Evolutionary conservation across 75 land plant genomes (phyloP).

Genomic region (Cunninghamia lanceolata): DNA sequence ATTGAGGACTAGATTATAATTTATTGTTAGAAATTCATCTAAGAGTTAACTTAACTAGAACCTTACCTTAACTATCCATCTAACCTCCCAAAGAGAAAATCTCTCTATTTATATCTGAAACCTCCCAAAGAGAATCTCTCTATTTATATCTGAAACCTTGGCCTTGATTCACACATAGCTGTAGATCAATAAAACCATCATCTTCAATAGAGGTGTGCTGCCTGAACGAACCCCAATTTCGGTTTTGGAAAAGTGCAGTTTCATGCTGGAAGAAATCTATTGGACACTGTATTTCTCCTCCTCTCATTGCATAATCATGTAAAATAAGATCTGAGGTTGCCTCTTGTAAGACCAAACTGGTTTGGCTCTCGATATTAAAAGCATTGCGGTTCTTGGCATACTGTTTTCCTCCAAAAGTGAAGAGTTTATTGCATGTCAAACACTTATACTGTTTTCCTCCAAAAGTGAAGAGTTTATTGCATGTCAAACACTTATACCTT

Average conservation of each 20-base stretch:
- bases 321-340: background rate
- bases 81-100: too few relatives aligned
- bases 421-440: background rate
- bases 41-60: too few relatives aligned
- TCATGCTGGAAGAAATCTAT: background rate
- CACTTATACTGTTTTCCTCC: slow-evolving; percentile 3
- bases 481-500: background rate
- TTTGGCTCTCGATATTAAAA: background rate
- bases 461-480: background rate
- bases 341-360: background rate
- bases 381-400: background rate
- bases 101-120: too few relatives aligned
- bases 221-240: background rate
- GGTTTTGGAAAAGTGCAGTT: background rate
- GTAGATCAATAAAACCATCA: background rate
- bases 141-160: too few relatives aligned
- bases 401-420: slow-evolving; percentile 4
- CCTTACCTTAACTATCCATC: too few relatives aligned
- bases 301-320: background rate
- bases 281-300: background rate
- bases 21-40: too few relatives aligned
- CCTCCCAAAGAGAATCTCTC: too few relatives aligned
- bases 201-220: background rate
- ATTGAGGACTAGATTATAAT: too few relatives aligned
- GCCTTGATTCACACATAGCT: background rate